Evolutionary conservation across 768 basidiomycete genomes (phyloP), one percentile per base, ranked within the genome.

Genomic region (Russula virescens): DNA sequence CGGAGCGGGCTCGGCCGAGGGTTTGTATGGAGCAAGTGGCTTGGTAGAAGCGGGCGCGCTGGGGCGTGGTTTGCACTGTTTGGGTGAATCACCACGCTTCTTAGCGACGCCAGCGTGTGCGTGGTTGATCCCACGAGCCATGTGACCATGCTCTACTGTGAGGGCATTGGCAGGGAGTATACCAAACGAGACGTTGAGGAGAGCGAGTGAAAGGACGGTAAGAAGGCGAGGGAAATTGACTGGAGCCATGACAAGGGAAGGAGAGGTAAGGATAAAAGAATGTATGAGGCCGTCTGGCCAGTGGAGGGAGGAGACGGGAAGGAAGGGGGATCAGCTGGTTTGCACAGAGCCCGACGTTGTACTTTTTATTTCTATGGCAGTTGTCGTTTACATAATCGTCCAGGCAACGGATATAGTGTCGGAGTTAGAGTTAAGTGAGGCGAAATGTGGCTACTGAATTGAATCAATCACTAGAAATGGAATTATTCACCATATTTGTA

Each of bases 11-110:
- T 2, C 6, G 63, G 25, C 23, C 68, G 31, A 23, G 64, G 26
- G 2, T 16, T 64, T 19, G 66, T 50, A 14, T 68, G 31, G 57
- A 23, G 70, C 13, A 38, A 2, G 5, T 38, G 38, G 13, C 13
- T 9, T 11, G 38, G 13, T 38, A 38, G 38, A 38, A 38, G 38
- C 10, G 35, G 28, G 72, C 61, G 8, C 50, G 23, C 68, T 53
- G 13, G 73, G 64, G 3, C 81, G 79, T 26, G 80, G 75, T 71
- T 81, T 84, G 83, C 89, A 90, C 55, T 81, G 82, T 70, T 79
- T 73, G 65, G 71, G 69, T 9, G 75, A 71, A 9, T 53, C 46
- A 23, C 62, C 49, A 61, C 81, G 77, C 74, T 80, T 82, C 75
- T 78, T 82, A 6, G 79, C 81, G 38, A 82, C 63, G 26, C 73